Conservation (phyloP, 768 basidiomycete species). For the Chalciporus pseudorubinellus region DNA sequence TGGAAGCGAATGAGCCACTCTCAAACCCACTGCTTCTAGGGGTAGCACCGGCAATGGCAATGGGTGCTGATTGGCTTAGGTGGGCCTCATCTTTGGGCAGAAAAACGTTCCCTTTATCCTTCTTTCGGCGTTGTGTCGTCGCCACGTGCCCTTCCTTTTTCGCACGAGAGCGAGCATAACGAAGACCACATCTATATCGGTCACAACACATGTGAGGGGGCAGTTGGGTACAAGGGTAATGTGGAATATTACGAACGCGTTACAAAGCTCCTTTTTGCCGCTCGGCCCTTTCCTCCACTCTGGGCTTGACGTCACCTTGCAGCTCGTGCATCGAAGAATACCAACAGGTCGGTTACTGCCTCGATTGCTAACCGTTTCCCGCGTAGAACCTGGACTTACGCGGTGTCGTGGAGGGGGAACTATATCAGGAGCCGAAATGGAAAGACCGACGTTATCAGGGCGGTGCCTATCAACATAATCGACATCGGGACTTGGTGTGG, state of each 20-base stretch:
- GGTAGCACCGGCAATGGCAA: constrained; percentile 45
- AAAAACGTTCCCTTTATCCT: constrained; percentile 45
- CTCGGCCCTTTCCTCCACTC: constrained; percentile 92
- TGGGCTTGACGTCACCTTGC: constrained; percentile 77
- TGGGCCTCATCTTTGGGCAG: constrained; percentile 26
- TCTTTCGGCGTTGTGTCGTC: constrained; percentile 54
- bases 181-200: constrained; percentile 67
- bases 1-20: constrained; percentile 44
- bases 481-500: constrained; percentile 37
- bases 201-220: constrained; percentile 22
- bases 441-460: constrained; percentile 29
- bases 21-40: constrained; percentile 48
- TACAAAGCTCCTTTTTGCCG: constrained; percentile 89
- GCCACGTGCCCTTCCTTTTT: constrained; percentile 75
- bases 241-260: constrained; percentile 63
- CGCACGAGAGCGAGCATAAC: constrained; percentile 83
- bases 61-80: constrained; percentile 30
- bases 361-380: constrained; percentile 45
- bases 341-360: constrained; percentile 67
- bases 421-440: constrained; percentile 36
- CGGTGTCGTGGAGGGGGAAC: constrained; percentile 59
- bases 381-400: constrained; percentile 48
- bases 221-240: constrained; percentile 11
- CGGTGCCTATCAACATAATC: constrained; percentile 37
- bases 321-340: constrained; percentile 71